phyloP scores from a whole-genome alignment of 495 filamentous ascomycete species.

The Neurospora sp. region DNA sequence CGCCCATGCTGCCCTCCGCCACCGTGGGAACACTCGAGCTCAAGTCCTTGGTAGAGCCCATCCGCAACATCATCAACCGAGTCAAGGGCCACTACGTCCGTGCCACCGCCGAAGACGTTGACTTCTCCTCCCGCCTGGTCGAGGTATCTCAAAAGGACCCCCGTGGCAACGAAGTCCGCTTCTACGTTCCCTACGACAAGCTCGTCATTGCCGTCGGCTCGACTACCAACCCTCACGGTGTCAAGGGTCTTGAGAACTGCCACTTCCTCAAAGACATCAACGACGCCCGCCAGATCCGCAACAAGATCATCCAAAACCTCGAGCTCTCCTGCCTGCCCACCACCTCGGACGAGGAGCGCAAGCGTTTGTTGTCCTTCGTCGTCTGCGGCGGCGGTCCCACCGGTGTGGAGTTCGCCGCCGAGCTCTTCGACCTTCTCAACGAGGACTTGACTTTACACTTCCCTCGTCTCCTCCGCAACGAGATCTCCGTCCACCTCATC shows the following conservation, averaged over 20 bases:
- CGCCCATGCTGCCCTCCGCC: constrained; percentile 91
- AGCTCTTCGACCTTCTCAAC: constrained; percentile 91
- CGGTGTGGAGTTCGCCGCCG: constrained; percentile 94
- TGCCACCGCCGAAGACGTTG: constrained; percentile 74
- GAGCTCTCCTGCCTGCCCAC: constrained; percentile 91
- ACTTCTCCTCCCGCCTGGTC: constrained; percentile 82
- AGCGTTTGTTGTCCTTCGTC: constrained; percentile 84
- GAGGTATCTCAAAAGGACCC: constrained; percentile 68
- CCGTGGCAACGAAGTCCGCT: constrained; percentile 59
- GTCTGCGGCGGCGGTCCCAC: constrained; percentile 92
- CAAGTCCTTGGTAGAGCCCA: constrained; percentile 83
- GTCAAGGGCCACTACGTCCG: constrained; percentile 85
- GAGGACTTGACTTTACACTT: constrained; percentile 81
- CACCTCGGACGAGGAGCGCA: constrained; percentile 79
- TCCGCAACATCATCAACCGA: constrained; percentile 67
- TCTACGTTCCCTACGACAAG: constrained; percentile 98
- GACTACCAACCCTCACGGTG: constrained; percentile 87
- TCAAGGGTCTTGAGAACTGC: constrained; percentile 89
- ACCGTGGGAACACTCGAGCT: constrained; percentile 93
- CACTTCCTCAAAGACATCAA: constrained; percentile 90
- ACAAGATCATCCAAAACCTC: constrained; percentile 82
- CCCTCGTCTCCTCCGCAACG: constrained; percentile 82
- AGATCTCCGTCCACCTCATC: constrained; percentile 95
- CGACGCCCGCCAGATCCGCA: constrained; percentile 82
- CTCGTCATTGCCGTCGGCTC: constrained; percentile 92